These are phyloP conservation scores for Leucoagaricus sp. DNA, from an alignment of 1,284 basidiomycete genomes.

Conservation along the genomic window DNA sequence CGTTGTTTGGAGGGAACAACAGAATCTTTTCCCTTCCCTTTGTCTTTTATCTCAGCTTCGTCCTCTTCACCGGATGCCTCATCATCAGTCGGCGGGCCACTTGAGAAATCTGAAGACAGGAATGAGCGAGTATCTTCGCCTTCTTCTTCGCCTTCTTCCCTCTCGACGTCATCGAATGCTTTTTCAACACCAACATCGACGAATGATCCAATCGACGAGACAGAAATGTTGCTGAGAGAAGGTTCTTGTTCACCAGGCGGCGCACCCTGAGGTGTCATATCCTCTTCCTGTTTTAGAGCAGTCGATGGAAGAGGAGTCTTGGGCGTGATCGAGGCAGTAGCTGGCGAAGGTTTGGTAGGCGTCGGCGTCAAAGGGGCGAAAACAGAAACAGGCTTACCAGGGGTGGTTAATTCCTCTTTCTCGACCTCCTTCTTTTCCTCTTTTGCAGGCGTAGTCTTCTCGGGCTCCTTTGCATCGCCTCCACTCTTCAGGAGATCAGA, in stretches of 20 bases:
- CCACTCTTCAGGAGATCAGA: slow-evolving; percentile 16
- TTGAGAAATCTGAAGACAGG: slow-evolving; percentile 23
- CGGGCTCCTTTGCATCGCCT: slow-evolving; percentile 18
- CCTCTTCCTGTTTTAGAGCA: slow-evolving; percentile 12
- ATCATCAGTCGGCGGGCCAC: slow-evolving; percentile 20
- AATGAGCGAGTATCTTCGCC: slow-evolving; percentile 25
- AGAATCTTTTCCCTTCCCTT: slow-evolving; percentile 34
- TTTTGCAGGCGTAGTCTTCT: slow-evolving; percentile 8
- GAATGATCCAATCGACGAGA: slow-evolving; percentile 38
- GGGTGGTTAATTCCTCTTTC: background rate
- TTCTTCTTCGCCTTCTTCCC: slow-evolving; percentile 22
- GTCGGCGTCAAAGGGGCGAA: background rate
- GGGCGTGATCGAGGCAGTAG: slow-evolving; percentile 9
- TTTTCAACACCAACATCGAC: slow-evolving; percentile 33
- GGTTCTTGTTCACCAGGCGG: slow-evolving; percentile 20
- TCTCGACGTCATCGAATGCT: background rate
- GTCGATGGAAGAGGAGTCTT: slow-evolving; percentile 16
- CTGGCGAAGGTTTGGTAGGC: slow-evolving; percentile 1
- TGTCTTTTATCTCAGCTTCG: slow-evolving; percentile 26
- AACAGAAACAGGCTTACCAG: slow-evolving; percentile 10
- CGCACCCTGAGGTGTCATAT: slow-evolving; percentile 19
- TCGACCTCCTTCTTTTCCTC: background rate
- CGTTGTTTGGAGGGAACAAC: slow-evolving; percentile 33
- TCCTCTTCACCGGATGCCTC: slow-evolving; percentile 25
- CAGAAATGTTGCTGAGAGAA: slow-evolving; percentile 32